phyloP scores from a whole-genome alignment of 495 filamentous ascomycete species.

The Bryoglossum gracile region DNA sequence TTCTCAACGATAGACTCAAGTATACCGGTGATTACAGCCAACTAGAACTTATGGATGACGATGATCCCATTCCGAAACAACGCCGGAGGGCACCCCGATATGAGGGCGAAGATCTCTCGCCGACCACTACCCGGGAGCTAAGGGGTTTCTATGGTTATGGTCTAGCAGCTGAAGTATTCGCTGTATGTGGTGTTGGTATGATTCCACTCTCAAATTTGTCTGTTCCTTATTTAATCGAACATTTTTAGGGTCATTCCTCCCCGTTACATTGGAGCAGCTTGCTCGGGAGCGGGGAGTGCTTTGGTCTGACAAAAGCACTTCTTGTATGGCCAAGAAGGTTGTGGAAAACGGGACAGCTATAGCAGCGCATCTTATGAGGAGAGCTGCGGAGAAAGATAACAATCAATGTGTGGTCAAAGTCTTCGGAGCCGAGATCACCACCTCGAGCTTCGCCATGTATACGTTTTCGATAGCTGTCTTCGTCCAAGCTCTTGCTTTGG shows the following conservation, averaged over 20 bases:
- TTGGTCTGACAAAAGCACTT: conserved; percentile 61
- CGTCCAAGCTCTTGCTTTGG: conserved; percentile 81
- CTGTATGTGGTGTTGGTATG: conserved; percentile 71
- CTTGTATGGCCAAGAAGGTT: conserved; percentile 48
- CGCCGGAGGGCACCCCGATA: conserved; percentile 41
- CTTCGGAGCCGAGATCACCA: conserved; percentile 82
- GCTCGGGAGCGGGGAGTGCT: conserved; percentile 83
- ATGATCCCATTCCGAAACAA: background rate
- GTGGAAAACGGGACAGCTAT: conserved; percentile 3
- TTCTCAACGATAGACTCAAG: too few species aligned
- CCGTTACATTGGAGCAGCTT: conserved; percentile 87
- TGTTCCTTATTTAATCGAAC: background rate
- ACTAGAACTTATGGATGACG: conserved; percentile 18
- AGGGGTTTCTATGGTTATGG: conserved; percentile 93
- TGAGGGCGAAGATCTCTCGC: conserved; percentile 77
- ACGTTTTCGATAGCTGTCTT: conserved; percentile 90
- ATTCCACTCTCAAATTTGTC: too few species aligned
- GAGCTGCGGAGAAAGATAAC: conserved; percentile 20
- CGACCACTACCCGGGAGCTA: conserved; percentile 79
- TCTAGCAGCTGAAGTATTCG: conserved; percentile 93
- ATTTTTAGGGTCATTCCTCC: conserved; percentile 76
- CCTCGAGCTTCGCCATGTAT: conserved; percentile 97
- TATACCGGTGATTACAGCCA: too few species aligned
- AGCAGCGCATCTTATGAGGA: conserved; percentile 13
- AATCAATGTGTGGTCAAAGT: conserved; percentile 78